Conservation (phyloP, 306 rosid genomes). For the Corylus americana region DNA sequence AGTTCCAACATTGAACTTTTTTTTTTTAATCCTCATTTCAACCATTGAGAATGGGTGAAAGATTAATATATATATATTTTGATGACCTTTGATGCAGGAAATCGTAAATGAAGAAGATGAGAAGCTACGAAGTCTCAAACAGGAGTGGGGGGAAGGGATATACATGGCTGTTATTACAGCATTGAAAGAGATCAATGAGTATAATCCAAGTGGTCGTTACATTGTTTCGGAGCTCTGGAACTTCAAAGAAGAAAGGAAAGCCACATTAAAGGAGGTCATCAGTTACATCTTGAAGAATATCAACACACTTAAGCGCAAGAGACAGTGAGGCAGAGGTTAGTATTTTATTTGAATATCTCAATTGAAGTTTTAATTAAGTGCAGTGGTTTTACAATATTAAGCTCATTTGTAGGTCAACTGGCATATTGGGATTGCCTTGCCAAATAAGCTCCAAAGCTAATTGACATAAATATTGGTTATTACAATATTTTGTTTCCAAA, state of each 20-base stretch:
- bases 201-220: conserved; percentile 84
- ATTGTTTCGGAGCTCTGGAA: conserved; percentile 72
- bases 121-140: conserved; percentile 57
- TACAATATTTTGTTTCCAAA: too few species aligned
- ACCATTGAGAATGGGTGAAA: conserved; percentile 11
- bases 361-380: background rate
- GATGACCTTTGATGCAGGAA: conserved; percentile 47
- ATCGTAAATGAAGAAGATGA: conserved; percentile 68
- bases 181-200: conserved; percentile 69
- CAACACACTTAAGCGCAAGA: conserved; percentile 68
- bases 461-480: background rate
- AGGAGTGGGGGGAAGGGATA: conserved; percentile 81
- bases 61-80: background rate
- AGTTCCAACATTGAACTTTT: background rate
- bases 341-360: background rate
- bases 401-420: background rate
- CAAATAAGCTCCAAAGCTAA: background rate
- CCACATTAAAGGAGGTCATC: conserved; percentile 87
- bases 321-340: conserved; percentile 54
- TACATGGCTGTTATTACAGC: conserved; percentile 57
- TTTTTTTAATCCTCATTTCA: conserved; percentile 1
- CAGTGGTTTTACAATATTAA: background rate
- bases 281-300: conserved; percentile 45
- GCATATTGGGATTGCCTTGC: background rate
- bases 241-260: conserved; percentile 76